Evolutionary conservation across 176 grass and related monocot species (phyloP), one percentile per base, ranked within the genome.

Genomic region (Avena atlantica): DNA sequence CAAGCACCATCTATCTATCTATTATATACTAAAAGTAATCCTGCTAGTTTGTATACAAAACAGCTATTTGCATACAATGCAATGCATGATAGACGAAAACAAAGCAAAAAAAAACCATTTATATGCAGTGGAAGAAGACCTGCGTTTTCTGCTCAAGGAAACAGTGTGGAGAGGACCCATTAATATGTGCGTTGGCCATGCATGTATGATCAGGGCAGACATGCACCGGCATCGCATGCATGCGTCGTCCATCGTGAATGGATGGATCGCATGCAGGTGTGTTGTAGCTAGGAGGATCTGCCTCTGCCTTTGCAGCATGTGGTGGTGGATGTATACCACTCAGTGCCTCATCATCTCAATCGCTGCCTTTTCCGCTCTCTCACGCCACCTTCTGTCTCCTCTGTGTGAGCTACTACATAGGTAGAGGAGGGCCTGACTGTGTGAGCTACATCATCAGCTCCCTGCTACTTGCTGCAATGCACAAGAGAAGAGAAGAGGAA

Each of bases 261-360:
- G 68, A 79, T 9, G n/a, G 34, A 42, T 29, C 42, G 36, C 34
- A 64, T 59, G 40, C 57, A 72, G 76, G 77, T 47, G 74, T 8
- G 58, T 61, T 74, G 49, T 82, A 67, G 31, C 31, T 31, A 31
- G 31, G 31, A 31, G 29, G 29, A 29, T 29, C 29, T 2, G 1
- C 29, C 29, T 29, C 29, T 29, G 29, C 29, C 29, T 29, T 1
- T 29, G 29, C 29, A 29, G 34, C 29, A 31, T 31, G 31, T 44
- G 42, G 6, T 37, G 86, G 88, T 83, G 79, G 31, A 31, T 31
- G 31, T 31, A 89, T 83, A 84, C 90, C 90, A 86, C 55, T 31
- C 31, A 31, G 31, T 92, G 87, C 72, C 83, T 82, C 79, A 86
- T 91, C 90, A 78, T 86, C 52, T 88, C 31, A 3, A 31, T 81